Evolutionary conservation across 768 basidiomycete genomes (phyloP), one percentile per base, ranked within the genome.

Genomic region (Chalciporus chontae): DNA sequence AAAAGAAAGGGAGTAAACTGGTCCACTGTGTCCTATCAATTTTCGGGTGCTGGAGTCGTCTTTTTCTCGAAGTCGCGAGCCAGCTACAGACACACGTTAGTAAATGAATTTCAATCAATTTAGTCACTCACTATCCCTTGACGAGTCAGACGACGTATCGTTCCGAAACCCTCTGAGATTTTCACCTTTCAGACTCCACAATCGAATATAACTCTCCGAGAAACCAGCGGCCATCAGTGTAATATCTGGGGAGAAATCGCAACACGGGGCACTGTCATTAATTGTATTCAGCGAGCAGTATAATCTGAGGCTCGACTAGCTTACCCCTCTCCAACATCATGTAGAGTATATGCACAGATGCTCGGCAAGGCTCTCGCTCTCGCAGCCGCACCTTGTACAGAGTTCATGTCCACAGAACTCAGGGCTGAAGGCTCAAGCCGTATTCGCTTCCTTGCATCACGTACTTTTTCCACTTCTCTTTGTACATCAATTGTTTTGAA

Each of bases 161-260:
- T 83, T 91, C 48, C 84, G 77, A 50, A 87, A 64, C 5, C 87
- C 90, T 59, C 74, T 81, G 29, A 99, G 69, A 57, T 85, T 90
- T 62, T 96, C 91, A 31, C 93, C 94, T 62, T 94, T 97, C 45
- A 98, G 71, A 64, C 81, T 95, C 94, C 96, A 99, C 54, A 99
- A 57, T 39, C 93, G 80, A 53, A 98, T 88, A 62, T 92, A 94
- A 61, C 94, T 97, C 69, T 99, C 94, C 21, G 90, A 81, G 64
- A 96, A 97, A 3, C 96, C 96, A 40, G 87, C 89, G 1, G 95
- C 96, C 81, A 99, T 83, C 10, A 98, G 68, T 8, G 94, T 87
- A 0, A 86, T 87, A 67, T 99, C 96, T 36, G 78, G 78, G 24
- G 96, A 98, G 63, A 98, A 97, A 15, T 85, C 81, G 50, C 84